A percentile compares a stretch with the other conserved stretches of the same genome.
phyloP scores from a whole-genome alignment of 345 rosid species.

The Pistacia atlantica region DNA sequence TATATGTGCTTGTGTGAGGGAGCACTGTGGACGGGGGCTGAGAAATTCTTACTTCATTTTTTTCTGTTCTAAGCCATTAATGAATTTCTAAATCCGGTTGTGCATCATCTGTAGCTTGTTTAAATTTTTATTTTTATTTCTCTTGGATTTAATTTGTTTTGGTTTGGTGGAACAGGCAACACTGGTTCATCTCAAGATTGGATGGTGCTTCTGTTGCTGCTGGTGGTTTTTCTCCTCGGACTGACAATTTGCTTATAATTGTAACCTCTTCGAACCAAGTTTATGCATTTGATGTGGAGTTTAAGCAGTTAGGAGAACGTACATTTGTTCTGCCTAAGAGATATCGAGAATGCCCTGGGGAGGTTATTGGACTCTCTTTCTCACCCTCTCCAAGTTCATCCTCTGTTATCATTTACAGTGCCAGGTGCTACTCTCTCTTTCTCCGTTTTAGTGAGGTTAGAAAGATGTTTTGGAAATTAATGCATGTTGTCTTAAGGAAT shows the following conservation, averaged over 20 bases:
- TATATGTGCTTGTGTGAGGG: background rate
- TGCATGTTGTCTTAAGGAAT: background rate
- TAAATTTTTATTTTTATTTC: slow-evolving; percentile 6
- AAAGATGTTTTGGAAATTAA: background rate
- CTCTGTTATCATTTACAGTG: slow-evolving; percentile 69
- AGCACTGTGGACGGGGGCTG: background rate
- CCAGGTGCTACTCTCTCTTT: slow-evolving; percentile 57
- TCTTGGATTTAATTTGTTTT: slow-evolving; percentile 8
- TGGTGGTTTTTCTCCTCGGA: slow-evolving; percentile 82
- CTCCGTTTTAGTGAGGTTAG: background rate
- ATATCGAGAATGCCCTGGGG: slow-evolving; percentile 96
- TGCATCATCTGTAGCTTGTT: background rate
- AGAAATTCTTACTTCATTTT: background rate
- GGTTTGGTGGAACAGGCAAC: slow-evolving; percentile 62
- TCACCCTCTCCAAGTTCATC: slow-evolving; percentile 56
- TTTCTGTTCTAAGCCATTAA: background rate
- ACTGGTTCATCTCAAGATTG: slow-evolving; percentile 91
- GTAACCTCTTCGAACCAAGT: slow-evolving; percentile 86
- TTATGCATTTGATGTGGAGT: slow-evolving; percentile 86
- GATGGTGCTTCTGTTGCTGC: slow-evolving; percentile 93
- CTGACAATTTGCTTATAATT: slow-evolving; percentile 68
- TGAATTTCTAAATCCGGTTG: background rate
- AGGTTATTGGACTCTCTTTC: slow-evolving; percentile 89
- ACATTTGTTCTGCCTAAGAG: slow-evolving; percentile 66
- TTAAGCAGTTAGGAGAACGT: slow-evolving; percentile 79